These are phyloP conservation scores for Tetrapisispora nanseiensis DNA, from an alignment of 805 yeast genomes.

Conservation along the genomic window DNA sequence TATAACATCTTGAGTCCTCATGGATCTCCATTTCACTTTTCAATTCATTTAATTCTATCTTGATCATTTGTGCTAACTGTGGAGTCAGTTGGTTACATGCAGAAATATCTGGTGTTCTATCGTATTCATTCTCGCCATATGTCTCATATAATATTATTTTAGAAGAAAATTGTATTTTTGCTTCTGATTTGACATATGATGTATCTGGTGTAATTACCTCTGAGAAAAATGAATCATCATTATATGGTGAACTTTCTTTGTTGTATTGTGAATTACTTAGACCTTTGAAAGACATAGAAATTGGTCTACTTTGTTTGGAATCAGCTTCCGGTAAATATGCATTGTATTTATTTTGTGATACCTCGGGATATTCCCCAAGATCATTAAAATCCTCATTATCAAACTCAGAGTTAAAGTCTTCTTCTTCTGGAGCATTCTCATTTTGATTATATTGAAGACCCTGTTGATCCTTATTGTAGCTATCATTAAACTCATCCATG, in stretches of 20 bases:
- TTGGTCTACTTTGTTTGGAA: slow-evolving; percentile 23
- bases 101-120: slow-evolving; percentile 84
- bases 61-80: slow-evolving; percentile 71
- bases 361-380: slow-evolving; percentile 2
- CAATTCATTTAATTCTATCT: slow-evolving; percentile 71
- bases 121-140: slow-evolving; percentile 73
- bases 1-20: slow-evolving; percentile 63
- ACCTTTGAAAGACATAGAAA: slow-evolving; percentile 51
- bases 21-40: slow-evolving; percentile 80
- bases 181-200: not conserved
- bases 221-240: not conserved
- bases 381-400: slow-evolving; percentile 24
- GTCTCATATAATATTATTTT: slow-evolving; percentile 80
- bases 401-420: slow-evolving; percentile 6
- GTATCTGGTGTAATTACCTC: not conserved
- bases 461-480: not conserved
- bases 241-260: not conserved
- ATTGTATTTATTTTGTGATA: not conserved
- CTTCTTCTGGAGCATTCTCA: slow-evolving; percentile 8
- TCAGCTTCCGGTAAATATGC: slow-evolving; percentile 21
- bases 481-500: no score
- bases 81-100: slow-evolving; percentile 91
- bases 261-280: slow-evolving; percentile 43
- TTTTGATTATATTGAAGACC: not conserved
- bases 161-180: slow-evolving; percentile 58